Base-by-base conservation (phyloP, 192 early-diverging fungal species). In the Coemansia asiatica region DNA sequence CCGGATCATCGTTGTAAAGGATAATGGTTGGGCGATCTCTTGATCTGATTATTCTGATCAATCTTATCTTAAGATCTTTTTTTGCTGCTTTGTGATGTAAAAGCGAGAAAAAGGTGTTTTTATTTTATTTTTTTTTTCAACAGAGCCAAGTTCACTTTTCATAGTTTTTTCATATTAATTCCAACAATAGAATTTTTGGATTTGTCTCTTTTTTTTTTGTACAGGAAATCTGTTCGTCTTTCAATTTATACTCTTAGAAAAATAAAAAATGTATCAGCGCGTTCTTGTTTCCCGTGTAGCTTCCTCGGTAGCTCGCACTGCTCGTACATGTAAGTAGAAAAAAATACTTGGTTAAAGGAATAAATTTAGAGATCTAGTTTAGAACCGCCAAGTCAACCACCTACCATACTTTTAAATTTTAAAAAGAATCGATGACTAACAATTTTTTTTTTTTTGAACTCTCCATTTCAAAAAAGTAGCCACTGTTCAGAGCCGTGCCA, bases 261-360 rank as follows among this genome's bases (percentile, higher is more conserved):
- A 8, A 53, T 38, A 54, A 51, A 57, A 55, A 61, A 81, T 81
- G 78, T 72, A 71, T 22, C 78, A 64, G 60, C 78, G 78, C 64
- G 46, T 55, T 29, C 66, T 33, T 38, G 31, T 81, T 56, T 48
- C 63, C 36, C 78, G 72, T 66, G 69, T 69, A n/a, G 66, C 69
- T 16, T 47, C 59, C 15, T 53, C 69, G 49, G 51, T 81, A 4
- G 66, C 78, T 10, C 78, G 72, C 12, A 50, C 29, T 9, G 35
- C 60, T 4, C 63, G 63, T 22, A 48, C 55, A 15, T 50, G 40
- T 33, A 62, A 71, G 56, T 64, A n/a, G n/a, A n/a, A n/a, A n/a
- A n/a, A n/a, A n/a, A n/a, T n/a, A n/a, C n/a, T n/a, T n/a, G n/a
- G n/a, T n/a, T n/a, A n/a, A n/a, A n/a, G 15, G 8, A 13, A 29